Base-by-base conservation (phyloP, 2,329 filamentous ascomycete species). In the Paramyrothecium sp. region DNA sequence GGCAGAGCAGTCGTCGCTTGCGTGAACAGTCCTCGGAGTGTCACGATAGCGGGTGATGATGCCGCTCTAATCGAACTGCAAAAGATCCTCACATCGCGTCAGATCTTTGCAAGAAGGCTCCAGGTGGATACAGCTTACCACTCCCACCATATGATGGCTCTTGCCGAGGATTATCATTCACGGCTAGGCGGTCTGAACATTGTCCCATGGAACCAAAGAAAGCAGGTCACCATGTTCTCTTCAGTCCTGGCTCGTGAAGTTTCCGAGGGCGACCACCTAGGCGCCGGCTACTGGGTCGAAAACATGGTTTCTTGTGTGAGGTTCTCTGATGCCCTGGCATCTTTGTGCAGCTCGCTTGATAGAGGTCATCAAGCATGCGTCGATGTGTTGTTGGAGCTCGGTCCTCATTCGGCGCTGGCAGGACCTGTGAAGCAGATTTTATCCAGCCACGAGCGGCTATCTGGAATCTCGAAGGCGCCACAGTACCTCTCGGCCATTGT, bases 11-110 rank as follows among this genome's bases (percentile, higher is more conserved):
- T 56, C 1, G 62, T 73, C 7, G 71, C 70, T 1, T 82, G 81
- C 60, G 75, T 79, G 60, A 86, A 86, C 69, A 81, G 79, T 19
- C 81, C 81, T 0, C 69, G 71, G 0, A 83, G 76, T 17, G 66
- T 81, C 7, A 85, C 82, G 0, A 71, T 83, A 0, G 82, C 82
- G 0, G 82, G 82, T 11, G 76, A 81, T 46, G 71, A 74, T 41
- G 64, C 67, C 1, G 75, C 74, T 3, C 69, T 85, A 3, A 74
- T 78, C 10, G 69, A 75, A 58, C 67, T 84, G 3, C 73, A 66
- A 0, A 56, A 57, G 1, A 65, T 67, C 41, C 60, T 79, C 10
- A 16, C 8, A 38, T 8, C 33, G 10, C 10, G 16, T 38, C 16
- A 8, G 8, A 16, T 38, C 16, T 48, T 48, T n/a, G 10, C 10